Base-by-base conservation (phyloP, 352 stramenopile species). In the Globisporangium cystogenes region DNA sequence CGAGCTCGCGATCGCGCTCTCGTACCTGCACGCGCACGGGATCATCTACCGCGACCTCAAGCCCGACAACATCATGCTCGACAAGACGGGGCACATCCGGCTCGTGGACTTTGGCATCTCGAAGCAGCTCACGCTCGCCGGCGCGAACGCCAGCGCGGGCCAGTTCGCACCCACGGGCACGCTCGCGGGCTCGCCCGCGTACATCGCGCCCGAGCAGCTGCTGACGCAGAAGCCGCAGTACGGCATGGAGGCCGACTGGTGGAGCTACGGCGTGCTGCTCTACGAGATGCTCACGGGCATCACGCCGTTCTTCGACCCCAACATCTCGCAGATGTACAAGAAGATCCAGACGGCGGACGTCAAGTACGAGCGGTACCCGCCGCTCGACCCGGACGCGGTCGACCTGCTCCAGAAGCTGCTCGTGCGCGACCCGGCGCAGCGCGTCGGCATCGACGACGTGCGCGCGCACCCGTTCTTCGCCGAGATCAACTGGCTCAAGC, bases 101-200 rank as follows among this genome's bases (percentile, higher is more conserved):
- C 65, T 96, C n/a, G 84, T 93, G 39, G 87, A 96, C 59, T 95
- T 96, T 53, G 87, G 87, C 33, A 91, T 95, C 44, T 95, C 83
- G 18, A 96, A 96, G 67, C 79, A 93, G 51, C 63, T 95, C 21
- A 72, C 63, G 16, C 63, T 59, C 11, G 50, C 62, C 7, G 62
- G 56, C 5, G 51, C 44, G 3, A 48, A 35, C 18, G 67, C n/a
- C n/a, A n/a, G 59, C 20, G 11, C 10, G 6, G 46, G 29, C 3
- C 64, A 83, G 44, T 90, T 82, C 23, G 75, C 81, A 7, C 65
- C 73, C 20, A 87, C 84, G 5, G 71, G 82, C 26, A 93, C 84
- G 18, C 56, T 95, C 1, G 84, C 82, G 1, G 84, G 84, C 12
- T 95, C 84, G 27, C 84, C 84, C 31, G 84, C 82, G 21, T 95